A percentile compares a stretch with the other conserved stretches of the same genome.
Conservation (phyloP, 2,329 filamentous ascomycete species). For the Xylariomycetidae sp. region DNA sequence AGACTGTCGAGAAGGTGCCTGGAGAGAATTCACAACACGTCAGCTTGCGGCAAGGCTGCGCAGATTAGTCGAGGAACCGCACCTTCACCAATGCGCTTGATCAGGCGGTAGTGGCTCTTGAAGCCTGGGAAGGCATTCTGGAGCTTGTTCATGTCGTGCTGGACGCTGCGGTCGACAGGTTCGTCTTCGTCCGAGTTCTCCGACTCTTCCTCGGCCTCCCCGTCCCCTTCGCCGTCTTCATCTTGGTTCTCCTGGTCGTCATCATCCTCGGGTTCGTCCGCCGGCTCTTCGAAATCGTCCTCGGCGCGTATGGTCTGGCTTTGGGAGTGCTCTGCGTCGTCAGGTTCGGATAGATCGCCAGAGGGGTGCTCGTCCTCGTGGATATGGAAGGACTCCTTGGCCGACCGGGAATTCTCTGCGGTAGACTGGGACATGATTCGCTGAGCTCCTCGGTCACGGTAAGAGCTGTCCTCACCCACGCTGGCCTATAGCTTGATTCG, state of each 20-base stretch:
- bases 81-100: conserved; percentile 98
- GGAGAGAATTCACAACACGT: conserved; percentile 1
- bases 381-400: conserved; percentile 29
- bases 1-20: conserved; percentile 98
- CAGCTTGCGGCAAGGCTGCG: neutral
- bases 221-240: conserved; percentile 30
- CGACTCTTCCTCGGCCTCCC: conserved; percentile 36
- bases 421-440: no score
- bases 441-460: no score
- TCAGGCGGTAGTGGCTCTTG: conserved; percentile 75
- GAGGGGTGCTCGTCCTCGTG: conserved; percentile 24
- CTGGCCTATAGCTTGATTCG: no score
- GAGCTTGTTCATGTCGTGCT: conserved; percentile 82
- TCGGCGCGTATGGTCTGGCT: conserved; percentile 22
- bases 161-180: conserved; percentile 60
- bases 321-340: conserved; percentile 23
- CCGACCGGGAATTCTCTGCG: no score
- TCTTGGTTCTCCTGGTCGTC: conserved; percentile 36
- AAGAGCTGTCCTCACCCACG: no score
- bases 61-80: neutral
- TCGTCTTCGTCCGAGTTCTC: conserved; percentile 54
- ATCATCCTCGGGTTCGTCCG: conserved; percentile 27
- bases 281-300: conserved; percentile 19
- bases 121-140: conserved; percentile 79
- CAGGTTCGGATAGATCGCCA: conserved; percentile 3